These are phyloP conservation scores for Wallacemonas sp. DNA, from an alignment of 208 protist species.

Conservation along the genomic window DNA sequence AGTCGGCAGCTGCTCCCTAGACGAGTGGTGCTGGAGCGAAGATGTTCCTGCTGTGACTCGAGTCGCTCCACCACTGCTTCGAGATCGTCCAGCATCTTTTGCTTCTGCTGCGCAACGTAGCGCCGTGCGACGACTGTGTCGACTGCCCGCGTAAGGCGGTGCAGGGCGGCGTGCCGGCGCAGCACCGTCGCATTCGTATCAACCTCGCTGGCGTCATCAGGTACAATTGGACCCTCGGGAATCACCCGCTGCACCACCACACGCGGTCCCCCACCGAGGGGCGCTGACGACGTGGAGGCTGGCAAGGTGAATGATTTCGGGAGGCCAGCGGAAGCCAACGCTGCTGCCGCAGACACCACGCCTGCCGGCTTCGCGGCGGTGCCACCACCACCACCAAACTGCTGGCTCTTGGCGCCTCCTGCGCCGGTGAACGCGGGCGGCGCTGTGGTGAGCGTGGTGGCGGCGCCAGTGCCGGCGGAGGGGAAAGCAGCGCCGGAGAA, in stretches of 20 bases:
- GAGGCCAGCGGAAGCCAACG: too few relatives aligned
- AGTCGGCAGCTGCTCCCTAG: constrained; percentile 43
- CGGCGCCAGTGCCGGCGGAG: too few relatives aligned
- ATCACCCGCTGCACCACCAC: neutral
- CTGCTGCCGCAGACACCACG: too few relatives aligned
- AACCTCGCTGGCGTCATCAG: neutral
- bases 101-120: constrained; percentile 44
- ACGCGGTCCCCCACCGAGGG: neutral
- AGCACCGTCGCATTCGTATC: constrained; percentile 32
- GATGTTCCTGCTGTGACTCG: constrained; percentile 19
- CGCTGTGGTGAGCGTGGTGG: too few relatives aligned
- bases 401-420: too few relatives aligned
- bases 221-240: neutral
- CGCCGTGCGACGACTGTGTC: constrained; percentile 55
- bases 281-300: neutral
- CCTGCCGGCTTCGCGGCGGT: too few relatives aligned
- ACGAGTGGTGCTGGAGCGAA: too few relatives aligned
- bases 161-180: constrained; percentile 33
- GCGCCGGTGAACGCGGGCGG: too few relatives aligned
- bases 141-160: constrained; percentile 42
- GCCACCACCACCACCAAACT: too few relatives aligned
- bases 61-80: constrained; percentile 23
- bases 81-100: constrained; percentile 38
- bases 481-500: too few relatives aligned
- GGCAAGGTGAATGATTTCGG: too few relatives aligned